Evolutionary conservation across 2,329 filamentous ascomycete species (phyloP).

Genomic region (Curvularia sp.): DNA sequence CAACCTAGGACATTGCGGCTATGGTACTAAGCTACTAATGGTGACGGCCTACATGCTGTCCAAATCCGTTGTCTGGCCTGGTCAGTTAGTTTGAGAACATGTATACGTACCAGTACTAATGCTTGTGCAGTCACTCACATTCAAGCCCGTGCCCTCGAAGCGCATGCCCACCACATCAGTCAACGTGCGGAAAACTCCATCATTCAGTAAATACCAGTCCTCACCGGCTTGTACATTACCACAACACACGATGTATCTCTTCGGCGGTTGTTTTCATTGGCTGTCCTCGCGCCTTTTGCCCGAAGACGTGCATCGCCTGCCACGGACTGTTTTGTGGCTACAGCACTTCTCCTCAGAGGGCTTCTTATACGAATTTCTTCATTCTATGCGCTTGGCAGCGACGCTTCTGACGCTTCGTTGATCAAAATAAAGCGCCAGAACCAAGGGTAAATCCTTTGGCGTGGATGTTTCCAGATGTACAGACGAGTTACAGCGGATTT

Average conservation of each 20-base stretch:
- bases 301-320: background rate
- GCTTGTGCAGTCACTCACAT: slow-evolving; percentile 66
- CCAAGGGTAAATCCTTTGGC: background rate
- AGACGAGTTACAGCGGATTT: background rate
- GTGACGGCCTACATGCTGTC: slow-evolving; percentile 87
- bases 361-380: slow-evolving; percentile 16
- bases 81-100: slow-evolving; percentile 59
- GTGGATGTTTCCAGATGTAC: slow-evolving; percentile 2
- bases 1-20: slow-evolving; percentile 70
- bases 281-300: background rate
- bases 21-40: slow-evolving; percentile 82
- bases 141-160: slow-evolving; percentile 70
- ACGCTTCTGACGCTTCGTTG: background rate
- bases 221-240: slow-evolving; percentile 31
- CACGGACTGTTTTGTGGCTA: background rate
- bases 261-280: background rate
- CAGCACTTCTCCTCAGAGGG: background rate
- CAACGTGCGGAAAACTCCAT: slow-evolving; percentile 63
- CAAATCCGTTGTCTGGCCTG: slow-evolving; percentile 90
- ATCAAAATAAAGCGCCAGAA: background rate
- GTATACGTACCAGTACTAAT: slow-evolving; percentile 32
- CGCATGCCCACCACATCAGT: slow-evolving; percentile 69
- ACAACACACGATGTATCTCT: slow-evolving; percentile 3
- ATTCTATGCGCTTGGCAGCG: background rate
- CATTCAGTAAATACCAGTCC: slow-evolving; percentile 36